Percentiles rank a stretch among this genome's conserved stretches.
phyloP scores from a whole-genome alignment of 768 basidiomycete species.

The Rhodosporidiobolus sp. region DNA sequence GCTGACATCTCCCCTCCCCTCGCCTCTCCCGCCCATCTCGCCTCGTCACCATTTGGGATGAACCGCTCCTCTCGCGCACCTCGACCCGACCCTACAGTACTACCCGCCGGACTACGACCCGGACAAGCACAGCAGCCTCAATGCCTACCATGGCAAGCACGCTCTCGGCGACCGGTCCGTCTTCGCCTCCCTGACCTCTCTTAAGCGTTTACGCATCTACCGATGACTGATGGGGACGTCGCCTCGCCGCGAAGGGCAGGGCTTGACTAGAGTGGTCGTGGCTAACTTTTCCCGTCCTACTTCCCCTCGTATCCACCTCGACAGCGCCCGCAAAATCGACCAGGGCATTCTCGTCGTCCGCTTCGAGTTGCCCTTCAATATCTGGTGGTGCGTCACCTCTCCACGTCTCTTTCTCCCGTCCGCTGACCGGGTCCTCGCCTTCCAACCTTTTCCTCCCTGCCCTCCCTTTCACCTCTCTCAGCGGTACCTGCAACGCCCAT shows the following conservation, averaged over 20 bases:
- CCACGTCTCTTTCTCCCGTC: no score
- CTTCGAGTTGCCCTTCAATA: slow-evolving; percentile 94
- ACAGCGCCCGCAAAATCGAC: slow-evolving; percentile 89
- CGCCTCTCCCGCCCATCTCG: neutral
- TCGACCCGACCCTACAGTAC: slow-evolving; percentile 49
- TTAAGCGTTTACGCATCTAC: slow-evolving; percentile 54
- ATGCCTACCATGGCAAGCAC: slow-evolving; percentile 66
- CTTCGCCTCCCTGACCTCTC: neutral
- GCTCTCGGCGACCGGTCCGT: slow-evolving; percentile 56
- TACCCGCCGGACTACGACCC: slow-evolving; percentile 74
- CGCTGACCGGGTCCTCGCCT: neutral
- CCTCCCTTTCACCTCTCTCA: slow-evolving; percentile 49
- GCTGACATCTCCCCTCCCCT: neutral
- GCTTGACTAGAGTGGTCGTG: no score
- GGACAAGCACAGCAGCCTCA: slow-evolving; percentile 59
- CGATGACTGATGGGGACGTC: no score
- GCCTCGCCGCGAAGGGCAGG: no score
- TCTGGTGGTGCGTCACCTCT: slow-evolving; percentile 72
- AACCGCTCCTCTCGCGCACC: neutral
- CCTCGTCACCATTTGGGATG: neutral
- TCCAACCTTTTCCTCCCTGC: neutral
- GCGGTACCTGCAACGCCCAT: slow-evolving; percentile 90
- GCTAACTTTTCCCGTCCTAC: no score
- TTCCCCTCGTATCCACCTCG: no score
- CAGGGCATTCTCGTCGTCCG: slow-evolving; percentile 93